Evolutionary conservation across 2,329 filamentous ascomycete species (phyloP).

Genomic region (Alternaria arbusti): DNA sequence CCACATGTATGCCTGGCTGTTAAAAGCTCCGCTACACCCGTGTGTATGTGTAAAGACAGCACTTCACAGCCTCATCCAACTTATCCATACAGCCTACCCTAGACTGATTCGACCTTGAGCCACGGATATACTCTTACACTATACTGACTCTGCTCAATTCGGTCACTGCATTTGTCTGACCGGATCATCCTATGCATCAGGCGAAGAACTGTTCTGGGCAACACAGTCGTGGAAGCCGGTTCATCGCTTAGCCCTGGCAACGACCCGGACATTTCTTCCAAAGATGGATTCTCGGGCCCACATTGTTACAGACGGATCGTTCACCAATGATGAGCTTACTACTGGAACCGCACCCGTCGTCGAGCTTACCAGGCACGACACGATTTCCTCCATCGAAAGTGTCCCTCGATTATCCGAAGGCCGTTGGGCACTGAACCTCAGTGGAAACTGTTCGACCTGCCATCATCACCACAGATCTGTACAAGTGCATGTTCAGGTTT

Average conservation of each 20-base stretch:
- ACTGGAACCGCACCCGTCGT: neutral
- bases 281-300: constrained; percentile 11
- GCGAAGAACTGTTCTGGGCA: constrained; percentile 1
- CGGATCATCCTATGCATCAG: constrained; percentile 14
- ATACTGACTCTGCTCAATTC: neutral
- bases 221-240: constrained; percentile 7
- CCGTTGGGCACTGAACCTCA: constrained; percentile 27
- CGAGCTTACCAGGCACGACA: constrained; percentile 18
- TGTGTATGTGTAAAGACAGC: neutral
- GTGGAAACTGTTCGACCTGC: constrained; percentile 38
- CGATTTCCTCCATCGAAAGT: constrained; percentile 27
- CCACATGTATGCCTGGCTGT: neutral
- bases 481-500: constrained; percentile 24
- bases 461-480: constrained; percentile 35
- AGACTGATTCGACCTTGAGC: neutral
- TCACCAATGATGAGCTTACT: neutral
- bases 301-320: neutral
- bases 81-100: neutral
- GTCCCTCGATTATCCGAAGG: constrained; percentile 23
- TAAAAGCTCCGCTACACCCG: neutral
- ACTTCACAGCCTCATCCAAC: neutral
- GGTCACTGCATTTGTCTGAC: neutral
- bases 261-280: neutral
- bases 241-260: constrained; percentile 1
- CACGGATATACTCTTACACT: neutral